A percentile compares a stretch with the other conserved stretches of the same genome.
These are phyloP conservation scores for Herpetospermum pedunculosum DNA, from an alignment of 306 rosid species.

Conservation along the genomic window DNA sequence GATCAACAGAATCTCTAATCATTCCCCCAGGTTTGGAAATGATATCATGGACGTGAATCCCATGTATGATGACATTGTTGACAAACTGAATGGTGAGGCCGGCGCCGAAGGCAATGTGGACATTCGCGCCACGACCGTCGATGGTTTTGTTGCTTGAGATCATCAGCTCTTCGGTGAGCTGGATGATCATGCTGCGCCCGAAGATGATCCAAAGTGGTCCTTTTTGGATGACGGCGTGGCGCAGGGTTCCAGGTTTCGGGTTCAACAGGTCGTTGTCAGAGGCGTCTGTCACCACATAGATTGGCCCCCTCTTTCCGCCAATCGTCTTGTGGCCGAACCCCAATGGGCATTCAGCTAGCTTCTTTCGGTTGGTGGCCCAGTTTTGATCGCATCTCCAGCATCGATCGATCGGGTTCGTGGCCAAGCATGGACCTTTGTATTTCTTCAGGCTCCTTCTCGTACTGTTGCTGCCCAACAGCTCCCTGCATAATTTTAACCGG, in stretches of 20 bases:
- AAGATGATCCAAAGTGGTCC: background rate
- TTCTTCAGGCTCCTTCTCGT: background rate
- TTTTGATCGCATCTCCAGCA: background rate
- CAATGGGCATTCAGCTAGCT: background rate
- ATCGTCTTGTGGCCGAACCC: background rate
- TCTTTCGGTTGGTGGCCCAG: background rate
- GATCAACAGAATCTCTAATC: background rate
- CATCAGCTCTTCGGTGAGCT: background rate
- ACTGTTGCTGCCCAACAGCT: background rate
- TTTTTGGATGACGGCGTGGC: background rate
- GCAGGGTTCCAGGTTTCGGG: background rate
- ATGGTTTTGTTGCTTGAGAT: background rate
- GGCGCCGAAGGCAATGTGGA: background rate
- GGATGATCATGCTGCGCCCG: background rate
- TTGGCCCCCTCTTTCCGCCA: background rate
- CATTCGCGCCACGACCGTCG: background rate
- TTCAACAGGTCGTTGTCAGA: background rate
- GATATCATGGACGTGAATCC: background rate
- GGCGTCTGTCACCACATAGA: background rate
- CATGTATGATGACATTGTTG: background rate
- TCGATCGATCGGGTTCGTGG: background rate
- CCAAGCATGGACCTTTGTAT: background rate
- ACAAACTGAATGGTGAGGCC: background rate
- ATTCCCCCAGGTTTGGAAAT: background rate
- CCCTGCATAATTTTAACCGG: too few species aligned